Conservation (phyloP, 345 rosid species). For the Gossypium longicalyx region DNA sequence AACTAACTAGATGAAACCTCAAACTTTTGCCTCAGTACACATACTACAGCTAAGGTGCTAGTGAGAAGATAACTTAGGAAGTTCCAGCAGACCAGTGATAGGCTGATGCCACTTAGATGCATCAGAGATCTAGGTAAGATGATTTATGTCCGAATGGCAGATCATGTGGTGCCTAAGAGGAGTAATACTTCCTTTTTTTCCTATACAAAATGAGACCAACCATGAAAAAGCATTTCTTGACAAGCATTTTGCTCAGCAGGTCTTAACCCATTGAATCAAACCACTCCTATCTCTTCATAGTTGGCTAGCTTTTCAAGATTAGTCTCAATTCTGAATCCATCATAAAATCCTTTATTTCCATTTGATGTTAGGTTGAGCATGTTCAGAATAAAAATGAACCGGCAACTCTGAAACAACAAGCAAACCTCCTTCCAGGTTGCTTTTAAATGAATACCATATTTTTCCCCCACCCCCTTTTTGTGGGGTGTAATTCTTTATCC, state of each 20-base stretch:
- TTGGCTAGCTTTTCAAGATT: not conserved
- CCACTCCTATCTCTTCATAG: not conserved
- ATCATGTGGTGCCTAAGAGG: not conserved
- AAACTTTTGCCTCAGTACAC: not conserved
- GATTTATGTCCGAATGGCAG: not conserved
- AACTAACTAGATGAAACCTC: not conserved
- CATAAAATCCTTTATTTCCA: not conserved
- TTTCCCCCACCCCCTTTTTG: not conserved
- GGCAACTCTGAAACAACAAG: not conserved
- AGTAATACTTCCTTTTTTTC: constrained; percentile 2
- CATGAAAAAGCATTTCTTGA: not conserved
- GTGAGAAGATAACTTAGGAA: constrained; percentile 6
- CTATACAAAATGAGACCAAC: not conserved
- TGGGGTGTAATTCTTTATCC: not conserved
- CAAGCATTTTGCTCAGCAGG: not conserved
- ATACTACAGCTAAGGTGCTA: not conserved
- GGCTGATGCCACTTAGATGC: constrained; percentile 1
- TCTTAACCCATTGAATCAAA: not conserved
- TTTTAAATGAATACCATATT: not conserved
- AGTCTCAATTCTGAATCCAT: not conserved
- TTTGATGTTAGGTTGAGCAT: not conserved
- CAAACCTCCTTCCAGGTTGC: not conserved
- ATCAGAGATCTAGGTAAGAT: not conserved
- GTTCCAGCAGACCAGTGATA: not conserved
- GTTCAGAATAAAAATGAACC: not conserved